Evolutionary conservation across 176 grass and related monocot species (phyloP).

Genomic region (Thinopyrum elongatum): DNA sequence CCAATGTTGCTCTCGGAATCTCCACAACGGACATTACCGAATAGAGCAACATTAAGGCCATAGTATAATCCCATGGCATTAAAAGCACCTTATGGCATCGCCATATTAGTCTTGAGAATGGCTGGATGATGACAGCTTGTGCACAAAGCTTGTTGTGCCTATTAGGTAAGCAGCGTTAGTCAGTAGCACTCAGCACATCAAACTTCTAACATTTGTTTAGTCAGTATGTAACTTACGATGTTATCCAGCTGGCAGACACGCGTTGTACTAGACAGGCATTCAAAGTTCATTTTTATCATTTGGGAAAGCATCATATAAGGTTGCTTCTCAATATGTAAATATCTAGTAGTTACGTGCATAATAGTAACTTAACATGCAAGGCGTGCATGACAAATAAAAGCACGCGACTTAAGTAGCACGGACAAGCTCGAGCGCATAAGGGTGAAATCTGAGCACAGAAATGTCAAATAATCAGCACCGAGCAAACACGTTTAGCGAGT

Average conservation of each 20-base stretch:
- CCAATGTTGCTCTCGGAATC: neutral
- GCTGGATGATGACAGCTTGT: conserved; percentile 17
- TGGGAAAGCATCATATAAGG: neutral
- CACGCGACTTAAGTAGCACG: neutral
- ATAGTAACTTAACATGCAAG: neutral
- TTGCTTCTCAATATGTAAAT: neutral
- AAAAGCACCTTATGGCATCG: neutral
- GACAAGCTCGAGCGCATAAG: neutral
- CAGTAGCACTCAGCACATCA: neutral
- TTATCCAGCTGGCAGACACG: neutral
- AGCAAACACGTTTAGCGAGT: neutral
- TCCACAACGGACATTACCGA: neutral
- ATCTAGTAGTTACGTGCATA: neutral
- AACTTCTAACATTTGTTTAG: neutral
- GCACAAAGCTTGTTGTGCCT: conserved; percentile 24
- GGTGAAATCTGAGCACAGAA: neutral
- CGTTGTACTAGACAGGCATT: neutral
- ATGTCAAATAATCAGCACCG: neutral
- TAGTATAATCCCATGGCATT: neutral
- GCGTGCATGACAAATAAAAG: neutral
- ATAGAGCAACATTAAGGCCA: neutral
- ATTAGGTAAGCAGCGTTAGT: conserved; percentile 16
- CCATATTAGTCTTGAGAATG: neutral
- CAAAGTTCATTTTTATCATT: neutral
- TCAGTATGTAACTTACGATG: neutral